Evolutionary conservation across 208 protist species (phyloP).

Genomic region (Leishmania braziliensis): DNA sequence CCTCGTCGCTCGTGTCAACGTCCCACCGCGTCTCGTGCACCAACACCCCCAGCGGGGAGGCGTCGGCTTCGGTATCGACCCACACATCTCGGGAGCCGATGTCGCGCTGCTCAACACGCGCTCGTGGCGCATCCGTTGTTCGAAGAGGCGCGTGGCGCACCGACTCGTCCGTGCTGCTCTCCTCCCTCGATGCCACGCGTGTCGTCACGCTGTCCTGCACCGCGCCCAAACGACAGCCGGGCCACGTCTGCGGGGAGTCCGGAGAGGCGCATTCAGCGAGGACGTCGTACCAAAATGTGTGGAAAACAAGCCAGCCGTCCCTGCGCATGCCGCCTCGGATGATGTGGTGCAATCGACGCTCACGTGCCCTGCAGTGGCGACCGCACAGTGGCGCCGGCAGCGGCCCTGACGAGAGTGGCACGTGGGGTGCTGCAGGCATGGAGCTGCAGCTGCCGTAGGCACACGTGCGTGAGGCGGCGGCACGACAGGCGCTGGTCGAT

Average conservation of each 20-base stretch:
- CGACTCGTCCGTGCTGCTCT: background rate
- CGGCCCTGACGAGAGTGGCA: background rate
- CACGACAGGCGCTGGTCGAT: background rate
- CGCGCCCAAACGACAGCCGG: background rate
- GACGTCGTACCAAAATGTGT: slow-evolving; percentile 40
- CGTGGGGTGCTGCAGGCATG: background rate
- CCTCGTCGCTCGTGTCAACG: slow-evolving; percentile 27
- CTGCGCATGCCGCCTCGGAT: slow-evolving; percentile 27
- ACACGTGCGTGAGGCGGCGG: background rate
- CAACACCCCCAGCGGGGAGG: background rate
- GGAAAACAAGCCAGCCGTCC: slow-evolving; percentile 39
- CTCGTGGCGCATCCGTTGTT: background rate
- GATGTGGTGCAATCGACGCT: slow-evolving; percentile 2
- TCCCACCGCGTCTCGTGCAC: slow-evolving; percentile 19
- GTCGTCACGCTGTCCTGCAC: background rate
- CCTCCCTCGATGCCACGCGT: background rate
- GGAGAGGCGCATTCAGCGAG: background rate
- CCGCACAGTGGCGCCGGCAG: background rate
- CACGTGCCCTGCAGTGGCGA: background rate
- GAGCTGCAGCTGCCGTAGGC: background rate
- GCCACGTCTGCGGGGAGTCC: background rate
- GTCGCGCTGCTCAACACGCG: background rate
- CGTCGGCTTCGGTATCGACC: background rate
- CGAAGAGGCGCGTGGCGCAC: background rate
- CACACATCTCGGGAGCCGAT: background rate